These are phyloP conservation scores for Cladophialophora yegresii DNA, from an alignment of 2,329 filamentous ascomycete species.

Conservation along the genomic window DNA sequence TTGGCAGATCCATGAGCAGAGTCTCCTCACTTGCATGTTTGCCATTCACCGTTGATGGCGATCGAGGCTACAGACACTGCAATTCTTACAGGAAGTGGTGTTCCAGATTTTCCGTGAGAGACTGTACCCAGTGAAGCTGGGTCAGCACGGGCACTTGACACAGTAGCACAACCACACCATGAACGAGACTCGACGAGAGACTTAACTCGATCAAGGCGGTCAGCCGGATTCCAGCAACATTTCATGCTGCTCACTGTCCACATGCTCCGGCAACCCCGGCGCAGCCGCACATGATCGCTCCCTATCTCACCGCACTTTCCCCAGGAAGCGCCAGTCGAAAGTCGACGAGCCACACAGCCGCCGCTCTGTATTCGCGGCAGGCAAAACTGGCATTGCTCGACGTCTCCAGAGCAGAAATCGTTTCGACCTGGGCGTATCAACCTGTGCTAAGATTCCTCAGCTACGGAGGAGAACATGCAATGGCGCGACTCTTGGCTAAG, in stretches of 20 bases:
- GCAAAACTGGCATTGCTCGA: not conserved
- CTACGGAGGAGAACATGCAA: not conserved
- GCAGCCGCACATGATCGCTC: constrained; percentile 24
- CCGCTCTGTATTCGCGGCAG: too few relatives aligned
- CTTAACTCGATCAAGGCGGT: not conserved
- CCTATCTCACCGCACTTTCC: constrained; percentile 29
- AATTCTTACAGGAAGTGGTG: not conserved
- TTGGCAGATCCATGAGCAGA: not conserved
- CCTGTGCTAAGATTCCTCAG: too few relatives aligned
- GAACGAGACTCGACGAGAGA: not conserved
- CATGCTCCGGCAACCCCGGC: not conserved
- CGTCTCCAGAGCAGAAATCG: not conserved
- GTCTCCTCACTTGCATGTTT: not conserved
- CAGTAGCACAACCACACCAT: not conserved
- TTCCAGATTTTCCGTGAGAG: not conserved
- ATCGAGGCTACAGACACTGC: not conserved
- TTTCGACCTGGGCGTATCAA: too few relatives aligned
- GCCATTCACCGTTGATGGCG: not conserved
- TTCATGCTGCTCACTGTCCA: not conserved
- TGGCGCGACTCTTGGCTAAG: not conserved
- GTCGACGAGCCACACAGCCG: not conserved
- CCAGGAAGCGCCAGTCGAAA: constrained; percentile 11
- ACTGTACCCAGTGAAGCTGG: not conserved
- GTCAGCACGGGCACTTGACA: not conserved
- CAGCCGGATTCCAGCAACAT: not conserved